Percentiles rank a stretch among this genome's conserved stretches.
Evolutionary conservation across 352 stramenopile species (phyloP).

Genomic region (Pythium rishiriense): DNA sequence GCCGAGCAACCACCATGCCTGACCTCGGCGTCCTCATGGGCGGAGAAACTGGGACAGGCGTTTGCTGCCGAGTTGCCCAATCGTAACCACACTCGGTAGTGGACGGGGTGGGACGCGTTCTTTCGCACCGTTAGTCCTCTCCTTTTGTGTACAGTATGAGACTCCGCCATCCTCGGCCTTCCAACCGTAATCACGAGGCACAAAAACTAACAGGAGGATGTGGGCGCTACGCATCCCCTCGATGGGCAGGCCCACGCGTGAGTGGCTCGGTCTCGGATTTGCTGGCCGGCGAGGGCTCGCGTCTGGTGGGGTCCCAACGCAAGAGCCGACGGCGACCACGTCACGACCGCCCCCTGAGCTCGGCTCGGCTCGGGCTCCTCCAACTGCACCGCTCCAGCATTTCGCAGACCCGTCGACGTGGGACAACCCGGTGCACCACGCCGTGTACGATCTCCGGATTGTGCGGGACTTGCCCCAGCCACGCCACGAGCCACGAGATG

Average conservation of each 20-base stretch:
- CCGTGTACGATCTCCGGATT: slow-evolving; percentile 41
- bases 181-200: too few species aligned
- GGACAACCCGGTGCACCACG: slow-evolving; percentile 46
- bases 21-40: too few species aligned
- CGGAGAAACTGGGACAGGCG: too few species aligned
- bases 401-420: slow-evolving; percentile 14
- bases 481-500: slow-evolving; percentile 34
- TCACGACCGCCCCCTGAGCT: too few species aligned
- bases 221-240: neutral
- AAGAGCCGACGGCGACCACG: neutral
- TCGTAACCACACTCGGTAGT: neutral
- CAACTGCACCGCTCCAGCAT: neutral
- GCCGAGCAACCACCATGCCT: too few species aligned
- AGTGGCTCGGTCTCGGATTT: neutral
- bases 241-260: neutral
- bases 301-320: neutral
- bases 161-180: too few species aligned
- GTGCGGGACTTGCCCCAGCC: slow-evolving; percentile 38
- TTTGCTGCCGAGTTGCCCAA: too few species aligned
- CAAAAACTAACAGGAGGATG: neutral
- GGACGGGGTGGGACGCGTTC: too few species aligned
- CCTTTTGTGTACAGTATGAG: too few species aligned
- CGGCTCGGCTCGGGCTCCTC: too few species aligned
- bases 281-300: neutral
- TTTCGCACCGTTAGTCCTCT: neutral